A percentile compares a stretch with the other conserved stretches of the same genome.
Evolutionary conservation across 2,329 filamentous ascomycete genomes (phyloP).

Genomic region (Aaosphaeria arxii): DNA sequence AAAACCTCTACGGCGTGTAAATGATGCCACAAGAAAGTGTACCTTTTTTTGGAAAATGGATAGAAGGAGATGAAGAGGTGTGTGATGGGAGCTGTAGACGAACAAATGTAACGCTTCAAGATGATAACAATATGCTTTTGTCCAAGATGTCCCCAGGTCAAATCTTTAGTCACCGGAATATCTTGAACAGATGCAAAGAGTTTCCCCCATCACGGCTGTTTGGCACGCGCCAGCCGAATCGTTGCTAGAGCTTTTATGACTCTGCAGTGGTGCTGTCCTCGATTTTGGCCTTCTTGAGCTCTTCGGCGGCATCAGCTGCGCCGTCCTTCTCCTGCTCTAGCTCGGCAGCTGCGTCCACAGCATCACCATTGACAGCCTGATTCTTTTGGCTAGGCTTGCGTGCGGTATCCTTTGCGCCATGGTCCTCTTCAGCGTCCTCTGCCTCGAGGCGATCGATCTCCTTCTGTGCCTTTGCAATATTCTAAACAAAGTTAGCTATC

Average conservation of each 20-base stretch:
- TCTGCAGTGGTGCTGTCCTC: conserved; percentile 47
- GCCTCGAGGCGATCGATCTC: conserved; percentile 81
- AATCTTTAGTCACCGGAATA: background rate
- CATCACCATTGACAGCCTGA: conserved; percentile 50
- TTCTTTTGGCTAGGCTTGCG: conserved; percentile 54
- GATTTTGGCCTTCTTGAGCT: conserved; percentile 59
- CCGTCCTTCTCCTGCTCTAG: conserved; percentile 57
- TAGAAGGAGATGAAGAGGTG: too few relatives aligned
- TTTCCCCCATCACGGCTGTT: too few relatives aligned
- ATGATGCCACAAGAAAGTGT: too few relatives aligned
- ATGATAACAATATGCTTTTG: too few relatives aligned
- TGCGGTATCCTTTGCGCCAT: conserved; percentile 53
- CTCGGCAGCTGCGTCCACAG: conserved; percentile 52
- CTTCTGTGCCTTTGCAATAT: conserved; percentile 93
- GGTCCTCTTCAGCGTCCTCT: conserved; percentile 55
- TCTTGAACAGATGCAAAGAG: conserved; percentile 1
- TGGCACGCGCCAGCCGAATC: background rate
- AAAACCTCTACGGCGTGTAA: too few relatives aligned
- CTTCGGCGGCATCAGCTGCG: conserved; percentile 56
- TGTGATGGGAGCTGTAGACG: too few relatives aligned
- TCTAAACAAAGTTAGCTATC: conserved; percentile 55
- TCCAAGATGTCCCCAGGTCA: too few relatives aligned
- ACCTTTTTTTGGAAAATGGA: too few relatives aligned
- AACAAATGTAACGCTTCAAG: too few relatives aligned
- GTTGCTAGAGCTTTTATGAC: conserved; percentile 15